Conservation (phyloP, 139 green algal genomes). For the Desmodesmus armatus region DNA sequence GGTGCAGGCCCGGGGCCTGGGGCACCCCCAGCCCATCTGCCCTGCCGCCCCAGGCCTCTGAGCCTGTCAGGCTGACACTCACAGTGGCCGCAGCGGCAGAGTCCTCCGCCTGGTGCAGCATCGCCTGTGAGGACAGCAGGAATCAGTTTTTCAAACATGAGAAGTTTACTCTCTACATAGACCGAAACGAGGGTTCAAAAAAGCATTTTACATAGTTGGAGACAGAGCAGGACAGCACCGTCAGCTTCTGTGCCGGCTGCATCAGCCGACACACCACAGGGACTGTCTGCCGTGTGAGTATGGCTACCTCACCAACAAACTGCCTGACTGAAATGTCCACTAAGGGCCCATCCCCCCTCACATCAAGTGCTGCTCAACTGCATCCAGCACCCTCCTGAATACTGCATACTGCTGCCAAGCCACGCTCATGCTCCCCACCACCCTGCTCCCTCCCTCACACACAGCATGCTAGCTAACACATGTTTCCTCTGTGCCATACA, state of each 20-base stretch:
- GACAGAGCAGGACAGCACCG: neutral
- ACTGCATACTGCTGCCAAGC: too few species aligned
- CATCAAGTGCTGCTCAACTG: neutral
- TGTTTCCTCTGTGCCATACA: neutral
- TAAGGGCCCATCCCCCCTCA: too few species aligned
- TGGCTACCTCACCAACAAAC: too few species aligned
- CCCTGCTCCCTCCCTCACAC: neutral
- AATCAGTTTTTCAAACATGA: neutral
- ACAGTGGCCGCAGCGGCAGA: neutral
- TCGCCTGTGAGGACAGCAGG: neutral
- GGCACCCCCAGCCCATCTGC: neutral
- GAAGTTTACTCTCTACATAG: neutral
- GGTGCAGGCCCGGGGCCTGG: neutral
- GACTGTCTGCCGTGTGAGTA: too few species aligned
- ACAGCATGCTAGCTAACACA: neutral
- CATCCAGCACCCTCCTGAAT: too few species aligned
- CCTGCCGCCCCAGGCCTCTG: conserved; percentile 22
- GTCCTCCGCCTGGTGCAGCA: conserved; percentile 32
- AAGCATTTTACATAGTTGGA: neutral
- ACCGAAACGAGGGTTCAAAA: neutral
- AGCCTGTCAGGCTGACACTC: conserved; percentile 37
- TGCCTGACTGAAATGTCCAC: too few species aligned
- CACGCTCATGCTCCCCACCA: too few species aligned
- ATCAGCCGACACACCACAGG: too few species aligned
- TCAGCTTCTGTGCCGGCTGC: neutral